Percentiles rank a stretch among this genome's conserved stretches.
Conservation (phyloP, 768 basidiomycete genomes). For the Trametes sanguinea region DNA sequence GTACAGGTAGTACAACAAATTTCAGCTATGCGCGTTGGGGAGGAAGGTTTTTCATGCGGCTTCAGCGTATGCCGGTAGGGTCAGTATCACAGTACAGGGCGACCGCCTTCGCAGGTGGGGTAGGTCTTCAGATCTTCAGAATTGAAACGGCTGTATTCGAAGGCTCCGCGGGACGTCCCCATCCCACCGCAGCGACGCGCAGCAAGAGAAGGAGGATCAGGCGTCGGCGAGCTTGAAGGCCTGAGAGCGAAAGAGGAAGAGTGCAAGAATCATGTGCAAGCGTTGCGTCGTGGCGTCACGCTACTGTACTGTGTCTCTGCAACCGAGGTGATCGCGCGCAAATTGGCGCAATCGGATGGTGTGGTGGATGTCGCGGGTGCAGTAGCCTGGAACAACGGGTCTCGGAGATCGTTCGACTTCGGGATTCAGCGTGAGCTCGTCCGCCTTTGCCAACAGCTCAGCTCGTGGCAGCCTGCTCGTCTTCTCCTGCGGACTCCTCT, state of each 20-base stretch:
- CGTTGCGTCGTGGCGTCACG: constrained; percentile 3
- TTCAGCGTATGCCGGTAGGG: too few relatives aligned
- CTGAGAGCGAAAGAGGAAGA: not conserved
- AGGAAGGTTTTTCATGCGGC: too few relatives aligned
- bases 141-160: too few relatives aligned
- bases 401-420: constrained; percentile 6
- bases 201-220: too few relatives aligned
- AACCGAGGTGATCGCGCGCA: constrained; percentile 7
- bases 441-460: not conserved
- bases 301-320: not conserved
- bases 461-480: not conserved
- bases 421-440: too few relatives aligned
- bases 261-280: constrained; percentile 1
- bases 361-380: not conserved
- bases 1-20: too few relatives aligned
- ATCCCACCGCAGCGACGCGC: too few relatives aligned
- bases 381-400: constrained; percentile 8
- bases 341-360: not conserved
- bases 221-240: not conserved
- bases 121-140: too few relatives aligned
- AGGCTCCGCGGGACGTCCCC: too few relatives aligned
- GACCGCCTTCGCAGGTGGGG: too few relatives aligned
- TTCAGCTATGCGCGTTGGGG: too few relatives aligned
- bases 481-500: constrained; percentile 1
- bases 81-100: too few relatives aligned